Base-by-base conservation (phyloP, 331 rosid genomes). In the Acacia concinna region DNA sequence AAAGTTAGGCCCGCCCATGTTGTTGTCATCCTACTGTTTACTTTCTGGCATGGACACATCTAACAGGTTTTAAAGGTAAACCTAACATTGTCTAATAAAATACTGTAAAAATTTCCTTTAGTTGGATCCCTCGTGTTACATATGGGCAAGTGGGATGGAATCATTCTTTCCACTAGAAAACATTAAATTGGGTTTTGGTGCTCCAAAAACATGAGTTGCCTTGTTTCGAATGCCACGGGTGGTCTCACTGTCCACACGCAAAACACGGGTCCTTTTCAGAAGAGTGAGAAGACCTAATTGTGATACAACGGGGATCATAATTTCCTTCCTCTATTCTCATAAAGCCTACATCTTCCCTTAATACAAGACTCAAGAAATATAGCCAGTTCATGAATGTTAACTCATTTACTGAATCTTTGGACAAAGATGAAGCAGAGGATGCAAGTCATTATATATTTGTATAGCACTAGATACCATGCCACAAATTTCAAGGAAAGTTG, bases 251-350 rank as follows among this genome's bases (percentile, higher is more conserved):
- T 68, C 52, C 6, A 37, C 11, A 67, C 44, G 31, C 12, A 40
- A 38, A 38, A 73, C 49, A 32, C 21, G 37, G 38, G 62, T 78
- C 81, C 37, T 14, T 85, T 56, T 79, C 77, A 56, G 41, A 78
- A 43, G 23, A 28, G 46, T 79, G 73, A 56, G 41, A 78, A 43
- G 23, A 28, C 75, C 43, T 41, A 31, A 41, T 41, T 13, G 13
- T 13, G 10, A 41, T 14, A 43, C 76, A 3, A 20, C 65, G 23
- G 34, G 51, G 34, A 71, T 25, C 56, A 66, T 38, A 63, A 43
- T 51, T 28, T 21, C 32, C 54, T 11, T 47, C 67, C 72, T 10
- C 63, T 34, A 23, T 28, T 76, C 69, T 38, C 15, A 25, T 28
- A 62, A 30, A 46, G 27, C 41, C 34, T 30, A 15, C 18, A 8